A percentile compares a stretch with the other conserved stretches of the same genome.
phyloP scores from a whole-genome alignment of 2,329 filamentous ascomycete species.

The Penicillium sp. region DNA sequence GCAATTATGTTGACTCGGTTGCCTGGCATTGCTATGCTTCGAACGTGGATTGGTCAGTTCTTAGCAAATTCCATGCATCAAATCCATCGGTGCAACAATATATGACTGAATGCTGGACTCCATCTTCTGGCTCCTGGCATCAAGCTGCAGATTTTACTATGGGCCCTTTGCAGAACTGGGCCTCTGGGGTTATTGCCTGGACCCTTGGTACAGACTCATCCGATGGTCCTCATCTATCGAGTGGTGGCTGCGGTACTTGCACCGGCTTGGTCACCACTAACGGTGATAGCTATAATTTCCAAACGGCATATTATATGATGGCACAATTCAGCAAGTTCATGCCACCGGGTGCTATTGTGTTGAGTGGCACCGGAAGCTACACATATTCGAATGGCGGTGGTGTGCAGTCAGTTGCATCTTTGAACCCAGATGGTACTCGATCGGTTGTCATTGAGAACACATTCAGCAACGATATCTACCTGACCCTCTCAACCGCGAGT shows the following conservation, averaged over 20 bases:
- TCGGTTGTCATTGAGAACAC: constrained; percentile 55
- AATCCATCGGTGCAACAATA: no score
- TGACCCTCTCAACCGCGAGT: constrained; percentile 32
- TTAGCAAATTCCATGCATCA: no score
- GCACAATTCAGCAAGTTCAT: constrained; percentile 58
- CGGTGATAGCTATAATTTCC: constrained; percentile 49
- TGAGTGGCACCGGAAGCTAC: constrained; percentile 51
- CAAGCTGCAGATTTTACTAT: no score
- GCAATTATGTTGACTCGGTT: no score
- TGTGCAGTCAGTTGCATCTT: constrained; percentile 51
- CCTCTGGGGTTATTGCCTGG: constrained; percentile 35
- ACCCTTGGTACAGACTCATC: constrained; percentile 34
- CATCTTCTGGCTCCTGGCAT: no score
- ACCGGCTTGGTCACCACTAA: constrained; percentile 33
- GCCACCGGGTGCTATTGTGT: constrained; percentile 49
- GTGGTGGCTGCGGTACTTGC: constrained; percentile 33
- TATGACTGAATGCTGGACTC: no score
- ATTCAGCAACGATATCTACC: constrained; percentile 51
- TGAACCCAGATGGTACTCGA: constrained; percentile 53
- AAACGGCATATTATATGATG: constrained; percentile 59
- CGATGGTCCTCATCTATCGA: constrained; percentile 33
- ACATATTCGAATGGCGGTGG: constrained; percentile 43
- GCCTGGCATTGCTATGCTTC: no score
- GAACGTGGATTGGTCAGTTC: no score
- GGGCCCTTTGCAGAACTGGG: constrained; percentile 39